These are phyloP conservation scores for Ogataea haglerorum DNA, from an alignment of 805 yeast genomes.

Conservation along the genomic window DNA sequence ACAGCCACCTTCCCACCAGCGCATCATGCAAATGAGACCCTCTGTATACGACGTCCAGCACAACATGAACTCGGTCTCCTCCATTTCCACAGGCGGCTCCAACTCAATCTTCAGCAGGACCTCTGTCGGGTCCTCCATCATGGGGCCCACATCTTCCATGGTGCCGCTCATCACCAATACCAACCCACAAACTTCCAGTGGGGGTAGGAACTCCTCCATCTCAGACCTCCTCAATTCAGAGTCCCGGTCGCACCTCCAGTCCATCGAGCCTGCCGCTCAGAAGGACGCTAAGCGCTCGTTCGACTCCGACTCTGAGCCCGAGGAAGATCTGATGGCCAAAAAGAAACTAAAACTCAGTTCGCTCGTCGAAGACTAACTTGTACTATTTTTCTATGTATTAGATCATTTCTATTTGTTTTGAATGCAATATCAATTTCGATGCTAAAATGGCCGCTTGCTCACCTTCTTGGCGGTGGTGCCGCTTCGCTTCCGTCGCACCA, in stretches of 20 bases:
- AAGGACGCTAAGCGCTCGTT: constrained; percentile 10
- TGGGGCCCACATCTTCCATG: constrained; percentile 5
- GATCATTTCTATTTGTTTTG: constrained; percentile 1
- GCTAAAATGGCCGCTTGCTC: constrained; percentile 25
- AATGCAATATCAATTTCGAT: background rate
- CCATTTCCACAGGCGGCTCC: constrained; percentile 23
- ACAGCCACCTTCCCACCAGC: constrained; percentile 10
- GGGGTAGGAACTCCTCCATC: constrained; percentile 29
- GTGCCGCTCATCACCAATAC: constrained; percentile 4
- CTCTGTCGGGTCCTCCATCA: constrained; percentile 22
- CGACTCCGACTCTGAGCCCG: constrained; percentile 7
- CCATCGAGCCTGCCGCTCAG: background rate
- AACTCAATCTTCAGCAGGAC: constrained; percentile 27
- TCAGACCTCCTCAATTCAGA: constrained; percentile 26
- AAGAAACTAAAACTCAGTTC: constrained; percentile 15
- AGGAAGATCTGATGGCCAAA: constrained; percentile 1
- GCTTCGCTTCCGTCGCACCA: constrained; percentile 14
- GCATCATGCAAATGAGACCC: constrained; percentile 15
- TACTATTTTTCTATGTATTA: background rate
- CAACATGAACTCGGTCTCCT: constrained; percentile 20
- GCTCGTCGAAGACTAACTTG: constrained; percentile 8
- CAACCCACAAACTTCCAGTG: background rate
- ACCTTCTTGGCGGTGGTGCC: constrained; percentile 1
- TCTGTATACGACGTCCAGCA: constrained; percentile 20
- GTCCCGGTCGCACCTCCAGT: constrained; percentile 10